Conservation (phyloP, 345 rosid genomes). For the Bruguiera parviflora region DNA sequence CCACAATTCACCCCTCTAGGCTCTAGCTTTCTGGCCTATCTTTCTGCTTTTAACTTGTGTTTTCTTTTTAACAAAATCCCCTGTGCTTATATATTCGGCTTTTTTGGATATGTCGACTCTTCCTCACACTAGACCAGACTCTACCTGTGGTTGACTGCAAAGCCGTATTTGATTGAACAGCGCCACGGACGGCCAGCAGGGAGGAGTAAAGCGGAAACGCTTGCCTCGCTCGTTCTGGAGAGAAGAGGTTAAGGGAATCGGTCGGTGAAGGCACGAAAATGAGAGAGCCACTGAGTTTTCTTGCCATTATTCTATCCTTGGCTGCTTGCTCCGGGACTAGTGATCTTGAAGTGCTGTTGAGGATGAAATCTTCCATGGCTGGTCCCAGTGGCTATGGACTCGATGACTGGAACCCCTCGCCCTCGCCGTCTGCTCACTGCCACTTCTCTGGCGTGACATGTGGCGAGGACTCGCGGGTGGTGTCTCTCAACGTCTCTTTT, state of each 20-base stretch:
- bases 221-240: neutral
- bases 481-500: constrained; percentile 56
- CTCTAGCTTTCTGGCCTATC: neutral
- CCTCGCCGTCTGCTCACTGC: constrained; percentile 58
- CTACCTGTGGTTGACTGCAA: constrained; percentile 29
- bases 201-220: neutral
- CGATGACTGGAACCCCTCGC: constrained; percentile 54
- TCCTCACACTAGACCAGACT: constrained; percentile 15
- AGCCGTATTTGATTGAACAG: constrained; percentile 12
- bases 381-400: constrained; percentile 57
- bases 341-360: constrained; percentile 59
- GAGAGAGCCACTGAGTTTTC: constrained; percentile 23
- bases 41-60: neutral
- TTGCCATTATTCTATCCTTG: constrained; percentile 22
- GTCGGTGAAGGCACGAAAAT: constrained; percentile 5
- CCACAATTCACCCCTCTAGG: no score
- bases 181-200: neutral
- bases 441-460: constrained; percentile 80
- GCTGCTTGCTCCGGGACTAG: constrained; percentile 30
- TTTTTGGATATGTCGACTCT: constrained; percentile 30
- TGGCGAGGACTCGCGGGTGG: constrained; percentile 44
- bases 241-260: neutral
- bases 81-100: neutral
- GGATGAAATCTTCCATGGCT: constrained; percentile 58
- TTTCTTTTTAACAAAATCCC: no score